Conservation (phyloP, 2,329 filamentous ascomycete genomes). For the Penicillium crustosum region DNA sequence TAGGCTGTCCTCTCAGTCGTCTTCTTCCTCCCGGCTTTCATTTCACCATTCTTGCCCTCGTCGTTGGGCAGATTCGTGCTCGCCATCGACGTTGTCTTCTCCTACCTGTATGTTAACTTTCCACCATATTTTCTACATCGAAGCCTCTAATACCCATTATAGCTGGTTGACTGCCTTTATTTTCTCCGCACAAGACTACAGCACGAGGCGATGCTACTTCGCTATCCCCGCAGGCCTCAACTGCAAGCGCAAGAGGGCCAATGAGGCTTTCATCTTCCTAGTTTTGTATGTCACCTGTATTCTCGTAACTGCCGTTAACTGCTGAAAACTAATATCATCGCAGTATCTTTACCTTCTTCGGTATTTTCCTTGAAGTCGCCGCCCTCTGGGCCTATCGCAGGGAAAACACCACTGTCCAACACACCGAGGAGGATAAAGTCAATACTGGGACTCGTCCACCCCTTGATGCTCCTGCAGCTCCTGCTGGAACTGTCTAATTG, state of each 20-base stretch:
- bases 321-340: neutral
- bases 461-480: slow-evolving; percentile 20
- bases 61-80: slow-evolving; percentile 41
- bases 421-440: slow-evolving; percentile 27
- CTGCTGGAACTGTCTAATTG: slow-evolving; percentile 15
- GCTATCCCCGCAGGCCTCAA: slow-evolving; percentile 34
- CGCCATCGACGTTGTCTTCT: slow-evolving; percentile 46
- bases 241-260: slow-evolving; percentile 43
- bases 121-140: neutral
- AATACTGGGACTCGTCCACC: slow-evolving; percentile 18
- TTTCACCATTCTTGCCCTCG: slow-evolving; percentile 42
- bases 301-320: no score
- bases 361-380: slow-evolving; percentile 39
- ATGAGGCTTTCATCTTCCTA: slow-evolving; percentile 48
- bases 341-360: slow-evolving; percentile 46
- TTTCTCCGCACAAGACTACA: slow-evolving; percentile 50
- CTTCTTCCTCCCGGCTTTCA: slow-evolving; percentile 46
- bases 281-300: slow-evolving; percentile 41
- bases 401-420: slow-evolving; percentile 17
- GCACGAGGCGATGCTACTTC: slow-evolving; percentile 30
- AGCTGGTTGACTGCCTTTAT: slow-evolving; percentile 52
- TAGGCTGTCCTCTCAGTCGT: slow-evolving; percentile 39
- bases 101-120: slow-evolving; percentile 42
- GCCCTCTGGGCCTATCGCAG: slow-evolving; percentile 37
- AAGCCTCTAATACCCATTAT: slow-evolving; percentile 1